phyloP scores from a whole-genome alignment of 1,284 basidiomycete species.

The Caloboletus inedulis region DNA sequence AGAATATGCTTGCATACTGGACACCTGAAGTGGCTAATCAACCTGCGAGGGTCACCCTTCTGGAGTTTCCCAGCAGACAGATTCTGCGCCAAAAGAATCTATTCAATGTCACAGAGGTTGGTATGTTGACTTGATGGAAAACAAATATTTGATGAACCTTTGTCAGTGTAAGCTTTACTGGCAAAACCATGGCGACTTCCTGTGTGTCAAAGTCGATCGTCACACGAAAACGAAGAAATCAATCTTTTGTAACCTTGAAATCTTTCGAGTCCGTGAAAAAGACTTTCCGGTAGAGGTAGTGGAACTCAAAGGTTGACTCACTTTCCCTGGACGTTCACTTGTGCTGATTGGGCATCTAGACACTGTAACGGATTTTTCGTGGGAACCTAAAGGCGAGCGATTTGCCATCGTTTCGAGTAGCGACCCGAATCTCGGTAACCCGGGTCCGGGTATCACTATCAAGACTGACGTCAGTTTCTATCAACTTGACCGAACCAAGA shows the following conservation, averaged over 20 bases:
- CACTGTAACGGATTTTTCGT: constrained; percentile 94
- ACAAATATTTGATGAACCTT: not conserved
- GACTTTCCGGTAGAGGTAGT: constrained; percentile 98
- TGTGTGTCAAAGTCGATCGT: constrained; percentile 99
- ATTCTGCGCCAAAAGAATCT: constrained; percentile 95
- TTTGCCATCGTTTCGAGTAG: constrained; percentile 95
- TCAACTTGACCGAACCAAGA: constrained; percentile 90
- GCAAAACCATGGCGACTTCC: constrained; percentile 99
- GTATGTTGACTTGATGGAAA: constrained; percentile 25
- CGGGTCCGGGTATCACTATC: constrained; percentile 86
- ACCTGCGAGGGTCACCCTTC: constrained; percentile 92
- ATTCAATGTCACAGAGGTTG: constrained; percentile 95
- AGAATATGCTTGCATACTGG: constrained; percentile 98
- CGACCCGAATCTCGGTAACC: constrained; percentile 91
- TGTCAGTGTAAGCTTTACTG: constrained; percentile 93
- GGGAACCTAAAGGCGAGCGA: constrained; percentile 96
- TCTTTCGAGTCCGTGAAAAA: constrained; percentile 97
- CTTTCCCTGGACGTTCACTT: constrained; percentile 6
- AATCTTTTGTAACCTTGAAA: constrained; percentile 97
- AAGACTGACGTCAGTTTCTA: constrained; percentile 98
- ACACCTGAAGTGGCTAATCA: constrained; percentile 96
- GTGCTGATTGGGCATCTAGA: constrained; percentile 49
- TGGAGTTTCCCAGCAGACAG: constrained; percentile 84
- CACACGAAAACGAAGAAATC: constrained; percentile 99
- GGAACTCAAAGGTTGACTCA: constrained; percentile 79